Evolutionary conservation across 306 rosid species (phyloP).

Genomic region (Lablab purpureus): DNA sequence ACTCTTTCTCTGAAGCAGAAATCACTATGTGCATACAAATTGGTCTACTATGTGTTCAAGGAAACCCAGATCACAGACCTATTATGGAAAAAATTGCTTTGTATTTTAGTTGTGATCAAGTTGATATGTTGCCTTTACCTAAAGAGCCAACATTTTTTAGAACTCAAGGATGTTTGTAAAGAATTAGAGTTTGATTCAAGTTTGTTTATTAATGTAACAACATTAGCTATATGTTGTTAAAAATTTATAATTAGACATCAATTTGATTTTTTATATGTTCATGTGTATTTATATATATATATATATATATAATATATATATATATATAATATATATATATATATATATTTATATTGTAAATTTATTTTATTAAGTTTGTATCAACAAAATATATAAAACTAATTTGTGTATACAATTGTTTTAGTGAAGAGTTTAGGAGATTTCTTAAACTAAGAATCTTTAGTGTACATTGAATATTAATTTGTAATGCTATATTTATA

Average conservation of each 20-base stretch:
- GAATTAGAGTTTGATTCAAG: background rate
- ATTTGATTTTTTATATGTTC: too few species aligned
- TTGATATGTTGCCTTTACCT: slow-evolving; percentile 38
- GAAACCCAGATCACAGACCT: slow-evolving; percentile 44
- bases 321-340: too few species aligned
- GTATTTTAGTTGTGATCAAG: slow-evolving; percentile 37
- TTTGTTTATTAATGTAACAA: background rate
- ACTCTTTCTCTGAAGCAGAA: slow-evolving; percentile 42
- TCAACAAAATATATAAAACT: too few species aligned
- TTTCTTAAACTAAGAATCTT: too few species aligned
- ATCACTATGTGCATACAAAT: slow-evolving; percentile 37
- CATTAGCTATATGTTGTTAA: background rate
- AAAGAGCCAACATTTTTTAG: slow-evolving; percentile 41
- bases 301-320: too few species aligned
- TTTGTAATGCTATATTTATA: too few species aligned
- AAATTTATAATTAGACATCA: background rate
- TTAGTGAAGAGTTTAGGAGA: too few species aligned
- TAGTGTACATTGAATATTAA: too few species aligned
- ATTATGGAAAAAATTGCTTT: slow-evolving; percentile 45
- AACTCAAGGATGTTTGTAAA: slow-evolving; percentile 24
- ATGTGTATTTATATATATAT: too few species aligned
- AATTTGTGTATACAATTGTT: too few species aligned
- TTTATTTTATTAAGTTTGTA: too few species aligned
- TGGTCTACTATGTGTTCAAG: slow-evolving; percentile 45
- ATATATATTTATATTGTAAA: too few species aligned